Evolutionary conservation across 2,329 filamentous ascomycete genomes (phyloP).

Genomic region (Fusarium newnesense): DNA sequence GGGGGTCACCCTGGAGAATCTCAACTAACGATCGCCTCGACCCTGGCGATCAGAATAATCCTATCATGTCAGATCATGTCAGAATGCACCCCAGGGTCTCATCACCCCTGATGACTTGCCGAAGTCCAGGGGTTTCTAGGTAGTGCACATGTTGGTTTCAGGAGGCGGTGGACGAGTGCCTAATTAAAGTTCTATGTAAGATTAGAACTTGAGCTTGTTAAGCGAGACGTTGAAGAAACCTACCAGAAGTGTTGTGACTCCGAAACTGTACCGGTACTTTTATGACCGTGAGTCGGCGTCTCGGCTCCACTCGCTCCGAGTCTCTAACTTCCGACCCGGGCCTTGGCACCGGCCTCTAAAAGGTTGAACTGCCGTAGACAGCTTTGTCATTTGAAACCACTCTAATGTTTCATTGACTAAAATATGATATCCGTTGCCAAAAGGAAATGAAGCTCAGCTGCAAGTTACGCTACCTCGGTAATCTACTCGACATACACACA

Average conservation of each 20-base stretch:
- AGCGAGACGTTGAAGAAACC: not conserved
- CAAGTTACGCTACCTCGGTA: not conserved
- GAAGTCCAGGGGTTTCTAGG: constrained; percentile 10
- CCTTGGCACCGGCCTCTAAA: not conserved
- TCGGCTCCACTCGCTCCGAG: constrained; percentile 8
- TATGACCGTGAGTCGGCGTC: not conserved
- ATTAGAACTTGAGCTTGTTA: not conserved
- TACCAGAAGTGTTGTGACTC: not conserved
- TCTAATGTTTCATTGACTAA: not conserved
- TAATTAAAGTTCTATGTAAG: not conserved
- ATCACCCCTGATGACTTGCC: constrained; percentile 9
- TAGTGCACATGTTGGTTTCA: constrained; percentile 21
- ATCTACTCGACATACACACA: not conserved
- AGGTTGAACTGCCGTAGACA: not conserved
- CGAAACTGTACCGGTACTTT: not conserved
- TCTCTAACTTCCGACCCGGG: not conserved
- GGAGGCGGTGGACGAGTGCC: constrained; percentile 24
- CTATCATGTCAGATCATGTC: not conserved
- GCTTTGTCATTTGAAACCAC: not conserved
- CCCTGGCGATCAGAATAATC: not conserved
- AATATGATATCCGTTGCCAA: not conserved
- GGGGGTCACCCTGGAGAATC: not conserved
- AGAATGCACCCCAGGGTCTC: not conserved
- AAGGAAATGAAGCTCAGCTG: not conserved
- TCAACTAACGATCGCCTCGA: not conserved